Evolutionary conservation across 1,139 yeast genomes (phyloP).

Genomic region (Kazachstania sp.): DNA sequence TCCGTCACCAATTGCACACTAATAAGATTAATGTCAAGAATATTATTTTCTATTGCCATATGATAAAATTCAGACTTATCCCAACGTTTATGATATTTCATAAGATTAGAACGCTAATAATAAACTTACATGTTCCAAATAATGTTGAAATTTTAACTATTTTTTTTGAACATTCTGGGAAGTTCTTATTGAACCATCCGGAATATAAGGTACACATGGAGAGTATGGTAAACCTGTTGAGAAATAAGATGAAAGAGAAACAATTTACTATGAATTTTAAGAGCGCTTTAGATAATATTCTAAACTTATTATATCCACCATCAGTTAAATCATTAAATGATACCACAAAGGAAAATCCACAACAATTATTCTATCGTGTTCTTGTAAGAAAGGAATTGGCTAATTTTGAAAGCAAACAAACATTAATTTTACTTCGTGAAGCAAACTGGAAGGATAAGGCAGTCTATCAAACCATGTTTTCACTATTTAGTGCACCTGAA

Average conservation of each 20-base stretch:
- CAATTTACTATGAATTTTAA: slow-evolving; percentile 49
- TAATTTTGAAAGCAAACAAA: slow-evolving; percentile 31
- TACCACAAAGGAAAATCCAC: slow-evolving; percentile 30
- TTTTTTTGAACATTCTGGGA: slow-evolving; percentile 68
- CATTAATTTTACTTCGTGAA: slow-evolving; percentile 37
- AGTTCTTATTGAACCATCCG: slow-evolving; percentile 52
- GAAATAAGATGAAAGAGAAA: slow-evolving; percentile 42
- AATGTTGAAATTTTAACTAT: slow-evolving; percentile 60
- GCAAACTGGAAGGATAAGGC: slow-evolving; percentile 43
- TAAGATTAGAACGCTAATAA: slow-evolving; percentile 50
- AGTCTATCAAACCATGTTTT: slow-evolving; percentile 36
- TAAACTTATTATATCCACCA: slow-evolving; percentile 58
- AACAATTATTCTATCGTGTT: slow-evolving; percentile 44
- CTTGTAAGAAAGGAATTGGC: slow-evolving; percentile 46
- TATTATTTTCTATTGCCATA: slow-evolving; percentile 60
- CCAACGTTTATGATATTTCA: slow-evolving; percentile 67
- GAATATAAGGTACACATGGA: slow-evolving; percentile 54
- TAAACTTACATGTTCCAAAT: slow-evolving; percentile 44
- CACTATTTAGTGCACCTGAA: slow-evolving; percentile 55
- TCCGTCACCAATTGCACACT: slow-evolving; percentile 51
- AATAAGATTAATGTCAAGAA: slow-evolving; percentile 47
- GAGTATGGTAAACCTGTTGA: slow-evolving; percentile 53
- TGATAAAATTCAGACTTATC: slow-evolving; percentile 69
- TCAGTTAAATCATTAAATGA: slow-evolving; percentile 30
- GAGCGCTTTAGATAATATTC: slow-evolving; percentile 51